Conservation (phyloP, 805 yeast genomes). For the Lachancea sp. region DNA sequence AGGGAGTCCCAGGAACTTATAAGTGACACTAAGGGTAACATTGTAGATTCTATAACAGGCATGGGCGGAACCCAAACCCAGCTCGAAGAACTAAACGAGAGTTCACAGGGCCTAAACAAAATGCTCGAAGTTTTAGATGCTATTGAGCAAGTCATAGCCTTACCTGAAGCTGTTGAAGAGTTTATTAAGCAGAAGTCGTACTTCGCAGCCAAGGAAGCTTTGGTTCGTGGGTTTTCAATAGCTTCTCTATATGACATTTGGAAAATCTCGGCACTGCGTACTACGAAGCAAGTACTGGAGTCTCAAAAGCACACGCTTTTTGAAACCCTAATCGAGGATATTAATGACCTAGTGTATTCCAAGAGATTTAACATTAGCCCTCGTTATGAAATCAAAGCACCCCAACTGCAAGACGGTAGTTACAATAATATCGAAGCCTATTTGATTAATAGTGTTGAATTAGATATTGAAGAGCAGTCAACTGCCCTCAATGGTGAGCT, state of each 20-base stretch:
- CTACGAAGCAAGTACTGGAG: constrained; percentile 47
- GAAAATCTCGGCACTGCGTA: constrained; percentile 48
- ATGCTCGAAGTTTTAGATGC: constrained; percentile 65
- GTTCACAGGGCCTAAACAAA: constrained; percentile 55
- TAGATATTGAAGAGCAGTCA: constrained; percentile 49
- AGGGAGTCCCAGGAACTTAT: constrained; percentile 60
- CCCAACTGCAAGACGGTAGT: constrained; percentile 20
- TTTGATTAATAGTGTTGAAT: constrained; percentile 49
- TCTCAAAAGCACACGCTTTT: constrained; percentile 55
- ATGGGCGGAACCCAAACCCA: constrained; percentile 49
- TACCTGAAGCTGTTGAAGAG: constrained; percentile 60
- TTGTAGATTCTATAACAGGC: constrained; percentile 44
- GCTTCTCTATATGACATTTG: constrained; percentile 52
- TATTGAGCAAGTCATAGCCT: constrained; percentile 51
- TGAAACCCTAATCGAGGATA: constrained; percentile 70
- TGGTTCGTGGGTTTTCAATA: constrained; percentile 39
- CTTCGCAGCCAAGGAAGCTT: constrained; percentile 52
- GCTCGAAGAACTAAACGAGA: constrained; percentile 57
- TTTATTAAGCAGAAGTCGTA: constrained; percentile 66
- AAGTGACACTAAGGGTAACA: constrained; percentile 40
- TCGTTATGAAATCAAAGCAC: constrained; percentile 21
- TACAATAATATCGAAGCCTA: constrained; percentile 47
- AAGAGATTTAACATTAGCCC: constrained; percentile 30
- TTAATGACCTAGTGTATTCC: constrained; percentile 61
- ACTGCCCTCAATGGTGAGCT: constrained; percentile 34